Evolutionary conservation across 352 stramenopile species (phyloP), one percentile per base, ranked within the genome.

Genomic region (Phytophthora sojae): DNA sequence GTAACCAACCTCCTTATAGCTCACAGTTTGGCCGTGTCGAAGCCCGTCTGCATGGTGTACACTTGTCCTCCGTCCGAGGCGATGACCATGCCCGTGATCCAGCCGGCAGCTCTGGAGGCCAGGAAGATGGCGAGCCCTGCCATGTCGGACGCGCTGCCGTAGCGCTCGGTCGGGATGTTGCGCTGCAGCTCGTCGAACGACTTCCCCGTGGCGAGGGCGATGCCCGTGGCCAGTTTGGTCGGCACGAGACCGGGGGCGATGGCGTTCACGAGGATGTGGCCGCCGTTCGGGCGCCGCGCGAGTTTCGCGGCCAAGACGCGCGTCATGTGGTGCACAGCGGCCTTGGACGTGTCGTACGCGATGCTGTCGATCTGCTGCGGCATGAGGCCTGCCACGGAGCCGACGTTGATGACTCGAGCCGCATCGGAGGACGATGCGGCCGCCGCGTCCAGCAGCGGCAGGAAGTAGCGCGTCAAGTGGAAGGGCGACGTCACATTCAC

Each of bases 401-500:
- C 82, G 54, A 96, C 57, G 59, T 91, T 96, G 67, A 96, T 94
- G 45, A 96, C 71, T 37, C 88, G 80, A 55, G 86, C 82, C 32
- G 81, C 76, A 30, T 85, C 76, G 2, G 86, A 64, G 12, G 78
- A 81, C 14, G 21, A 21, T 21, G 68, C 85, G 0, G 83, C 70
- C 14, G 86, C 86, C 1, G 32, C 75, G 61, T 98, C 85, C 44
- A 99, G 79, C 49, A 98, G 76, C 1, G 95, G 96, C 30, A 99
- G 75, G 54, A 98, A 91, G 44, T 93, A 88, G 55, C 92, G 83
- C 49, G 88, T 94, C 45, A 99, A 75, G 80, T 98, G 98, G 80
- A 99, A 99, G 6, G 97, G 82, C 8, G 92, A 86, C 79, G 97
- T 98, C 57, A 99, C 91, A 75, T 99, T 99, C 42, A 99, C 72